These are phyloP conservation scores for Mortierella sp. DNA, from an alignment of 371 early-diverging fungal species.

Conservation along the genomic window DNA sequence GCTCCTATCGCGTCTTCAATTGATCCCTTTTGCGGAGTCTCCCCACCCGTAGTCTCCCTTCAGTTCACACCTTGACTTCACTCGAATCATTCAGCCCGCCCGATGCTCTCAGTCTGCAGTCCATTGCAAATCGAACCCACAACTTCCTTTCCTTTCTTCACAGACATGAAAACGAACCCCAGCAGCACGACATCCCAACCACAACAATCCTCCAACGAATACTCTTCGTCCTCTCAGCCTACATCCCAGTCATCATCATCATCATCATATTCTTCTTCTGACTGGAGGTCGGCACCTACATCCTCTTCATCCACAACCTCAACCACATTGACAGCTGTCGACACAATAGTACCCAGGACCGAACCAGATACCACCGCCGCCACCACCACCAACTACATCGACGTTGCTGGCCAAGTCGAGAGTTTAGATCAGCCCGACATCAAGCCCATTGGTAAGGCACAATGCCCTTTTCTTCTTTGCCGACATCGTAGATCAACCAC, in stretches of 20 bases:
- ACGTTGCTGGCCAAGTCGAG: constrained; percentile 12
- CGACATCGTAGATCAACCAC: background rate
- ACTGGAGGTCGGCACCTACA: constrained; percentile 16
- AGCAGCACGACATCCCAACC: background rate
- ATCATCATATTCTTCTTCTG: constrained; percentile 9
- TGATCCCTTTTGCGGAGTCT: constrained; percentile 2
- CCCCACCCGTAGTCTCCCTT: background rate
- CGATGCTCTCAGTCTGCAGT: constrained; percentile 42
- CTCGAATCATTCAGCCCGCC: background rate
- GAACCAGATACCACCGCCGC: background rate
- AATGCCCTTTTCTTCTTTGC: background rate
- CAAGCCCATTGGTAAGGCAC: constrained; percentile 11
- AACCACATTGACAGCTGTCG: background rate
- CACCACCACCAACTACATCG: background rate
- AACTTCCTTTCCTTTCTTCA: constrained; percentile 29
- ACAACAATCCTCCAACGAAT: background rate
- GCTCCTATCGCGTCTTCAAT: background rate
- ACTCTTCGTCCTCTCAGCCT: background rate
- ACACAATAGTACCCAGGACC: background rate
- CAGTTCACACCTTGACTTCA: background rate
- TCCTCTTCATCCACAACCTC: constrained; percentile 18
- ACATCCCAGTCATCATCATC: constrained; percentile 7
- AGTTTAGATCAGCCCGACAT: constrained; percentile 2
- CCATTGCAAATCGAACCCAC: constrained; percentile 27
- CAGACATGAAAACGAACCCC: constrained; percentile 26